Percentiles rank a stretch among this genome's conserved stretches.
Evolutionary conservation across 2,329 filamentous ascomycete species (phyloP).

Genomic region (Botryotinia calthae): DNA sequence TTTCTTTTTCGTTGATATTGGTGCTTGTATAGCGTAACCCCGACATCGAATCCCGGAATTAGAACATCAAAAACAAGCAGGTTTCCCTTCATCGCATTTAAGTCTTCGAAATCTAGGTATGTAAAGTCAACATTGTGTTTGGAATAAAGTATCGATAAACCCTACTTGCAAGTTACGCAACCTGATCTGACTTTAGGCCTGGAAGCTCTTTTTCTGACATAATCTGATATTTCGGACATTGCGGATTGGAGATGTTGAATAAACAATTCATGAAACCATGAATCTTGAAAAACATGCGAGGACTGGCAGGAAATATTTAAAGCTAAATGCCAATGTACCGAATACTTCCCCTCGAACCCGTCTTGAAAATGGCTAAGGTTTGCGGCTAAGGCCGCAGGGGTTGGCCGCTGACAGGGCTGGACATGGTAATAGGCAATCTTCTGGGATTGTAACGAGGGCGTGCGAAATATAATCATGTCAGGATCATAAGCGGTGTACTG

Average conservation of each 20-base stretch:
- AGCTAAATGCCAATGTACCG: neutral
- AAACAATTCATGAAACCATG: neutral
- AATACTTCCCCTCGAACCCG: neutral
- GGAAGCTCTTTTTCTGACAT: conserved; percentile 19
- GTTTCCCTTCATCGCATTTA: conserved; percentile 36
- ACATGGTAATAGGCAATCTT: neutral
- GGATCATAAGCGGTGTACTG: neutral
- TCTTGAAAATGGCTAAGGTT: neutral
- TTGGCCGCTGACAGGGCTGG: neutral
- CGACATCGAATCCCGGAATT: conserved; percentile 36
- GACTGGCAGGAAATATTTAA: neutral
- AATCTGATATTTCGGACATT: conserved; percentile 17
- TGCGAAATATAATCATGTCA: neutral
- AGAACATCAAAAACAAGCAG: conserved; percentile 31
- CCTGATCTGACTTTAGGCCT: conserved; percentile 19
- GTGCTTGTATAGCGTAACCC: conserved; percentile 30
- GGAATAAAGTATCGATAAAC: neutral
- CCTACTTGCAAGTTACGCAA: conserved; percentile 33
- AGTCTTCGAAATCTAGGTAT: conserved; percentile 33
- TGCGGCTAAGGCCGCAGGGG: neutral
- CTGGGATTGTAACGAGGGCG: neutral
- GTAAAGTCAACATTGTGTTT: neutral
- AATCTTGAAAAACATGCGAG: neutral
- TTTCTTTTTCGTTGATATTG: conserved; percentile 16
- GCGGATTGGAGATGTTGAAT: neutral